A percentile compares a stretch with the other conserved stretches of the same genome.
These are phyloP conservation scores for Cucurbita argyrosperma DNA, from an alignment of 306 rosid species.

Conservation along the genomic window DNA sequence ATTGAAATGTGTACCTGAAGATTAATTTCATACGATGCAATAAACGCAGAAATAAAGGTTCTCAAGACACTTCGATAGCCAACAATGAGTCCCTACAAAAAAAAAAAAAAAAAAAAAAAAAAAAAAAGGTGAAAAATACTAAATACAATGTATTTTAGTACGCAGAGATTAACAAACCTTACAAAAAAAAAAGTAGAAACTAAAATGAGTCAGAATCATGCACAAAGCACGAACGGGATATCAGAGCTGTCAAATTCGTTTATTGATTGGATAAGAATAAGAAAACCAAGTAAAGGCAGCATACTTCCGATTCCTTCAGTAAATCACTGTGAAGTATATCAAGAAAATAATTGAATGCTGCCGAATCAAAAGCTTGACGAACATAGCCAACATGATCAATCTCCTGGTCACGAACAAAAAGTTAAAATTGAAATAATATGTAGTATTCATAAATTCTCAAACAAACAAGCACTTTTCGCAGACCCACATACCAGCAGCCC, in stretches of 20 bases:
- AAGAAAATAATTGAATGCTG: constrained; percentile 45
- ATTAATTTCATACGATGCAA: constrained; percentile 86
- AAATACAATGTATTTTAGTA: neutral
- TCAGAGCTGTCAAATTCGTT: neutral
- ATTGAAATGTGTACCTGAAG: constrained; percentile 43
- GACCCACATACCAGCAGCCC: constrained; percentile 44
- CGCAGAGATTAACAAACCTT: neutral
- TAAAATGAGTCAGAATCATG: neutral
- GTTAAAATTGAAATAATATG: neutral
- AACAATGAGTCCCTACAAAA: constrained; percentile 52
- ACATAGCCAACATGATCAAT: constrained; percentile 86
- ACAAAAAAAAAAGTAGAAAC: neutral
- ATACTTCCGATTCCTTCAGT: constrained; percentile 71
- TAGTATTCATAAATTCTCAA: neutral
- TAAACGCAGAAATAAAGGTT: constrained; percentile 72
- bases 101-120: neutral
- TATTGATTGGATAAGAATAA: neutral
- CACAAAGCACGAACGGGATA: neutral
- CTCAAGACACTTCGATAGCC: constrained; percentile 83
- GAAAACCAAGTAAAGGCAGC: constrained; percentile 21
- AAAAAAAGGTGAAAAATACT: neutral
- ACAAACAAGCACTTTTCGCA: constrained; percentile 10
- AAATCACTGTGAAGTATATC: constrained; percentile 65
- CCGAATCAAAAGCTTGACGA: constrained; percentile 77
- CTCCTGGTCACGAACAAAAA: constrained; percentile 35